These are phyloP conservation scores for Hortaea sp. DNA, from an alignment of 2,329 filamentous ascomycete genomes.

Conservation along the genomic window DNA sequence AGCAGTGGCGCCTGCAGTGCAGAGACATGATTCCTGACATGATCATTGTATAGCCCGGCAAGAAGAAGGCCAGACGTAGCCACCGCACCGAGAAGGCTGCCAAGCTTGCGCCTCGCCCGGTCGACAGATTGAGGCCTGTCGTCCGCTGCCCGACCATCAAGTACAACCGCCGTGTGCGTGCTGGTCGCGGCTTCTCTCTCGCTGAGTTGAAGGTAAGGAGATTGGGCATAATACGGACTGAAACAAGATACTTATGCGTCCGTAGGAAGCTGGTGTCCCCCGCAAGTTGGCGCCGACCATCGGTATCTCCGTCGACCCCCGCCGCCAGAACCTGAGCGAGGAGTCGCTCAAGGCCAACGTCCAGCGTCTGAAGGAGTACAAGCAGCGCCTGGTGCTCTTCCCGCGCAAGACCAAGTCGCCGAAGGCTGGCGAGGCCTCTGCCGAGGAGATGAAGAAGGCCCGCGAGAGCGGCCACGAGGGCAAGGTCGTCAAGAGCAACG, in stretches of 20 bases:
- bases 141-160: conserved; percentile 97
- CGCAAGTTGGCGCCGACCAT: conserved; percentile 90
- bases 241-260: neutral
- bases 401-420: conserved; percentile 86
- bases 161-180: conserved; percentile 94
- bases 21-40: conserved; percentile 25
- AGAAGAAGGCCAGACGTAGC: conserved; percentile 86
- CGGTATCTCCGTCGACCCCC: conserved; percentile 92
- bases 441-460: conserved; percentile 68
- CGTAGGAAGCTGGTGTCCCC: conserved; percentile 85
- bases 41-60: conserved; percentile 61
- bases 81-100: conserved; percentile 92
- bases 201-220: conserved; percentile 85
- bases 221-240: neutral
- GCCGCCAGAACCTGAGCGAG: conserved; percentile 94
- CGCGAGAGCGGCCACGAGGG: conserved; percentile 43
- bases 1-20: conserved; percentile 42
- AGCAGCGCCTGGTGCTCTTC: conserved; percentile 92
- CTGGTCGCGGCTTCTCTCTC: conserved; percentile 95
- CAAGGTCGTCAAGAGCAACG: conserved; percentile 29
- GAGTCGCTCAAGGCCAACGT: conserved; percentile 93
- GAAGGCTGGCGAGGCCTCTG: conserved; percentile 84
- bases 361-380: conserved; percentile 95
- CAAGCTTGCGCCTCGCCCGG: conserved; percentile 86
- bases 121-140: conserved; percentile 92